phyloP scores from a whole-genome alignment of 108 stramenopile species.

The Mediolabrus comicus region DNA sequence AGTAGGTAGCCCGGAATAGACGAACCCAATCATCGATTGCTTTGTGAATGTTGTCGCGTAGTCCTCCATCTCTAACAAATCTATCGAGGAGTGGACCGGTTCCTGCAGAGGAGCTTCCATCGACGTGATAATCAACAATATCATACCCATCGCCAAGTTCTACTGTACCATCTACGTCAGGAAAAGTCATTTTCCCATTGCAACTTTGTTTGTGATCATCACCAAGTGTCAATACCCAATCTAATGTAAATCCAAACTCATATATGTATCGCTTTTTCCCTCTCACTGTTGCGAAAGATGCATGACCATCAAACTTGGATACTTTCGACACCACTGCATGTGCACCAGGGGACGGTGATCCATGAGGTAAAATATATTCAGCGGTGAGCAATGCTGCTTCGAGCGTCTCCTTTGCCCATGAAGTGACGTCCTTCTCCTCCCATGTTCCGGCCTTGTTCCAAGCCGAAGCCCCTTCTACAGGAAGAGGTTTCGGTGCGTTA shows the following conservation, averaged over 20 bases:
- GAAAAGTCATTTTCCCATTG: constrained; percentile 64
- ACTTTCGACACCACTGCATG: constrained; percentile 38
- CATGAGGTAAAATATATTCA: constrained; percentile 59
- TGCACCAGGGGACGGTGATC: constrained; percentile 71
- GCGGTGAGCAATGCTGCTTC: constrained; percentile 49
- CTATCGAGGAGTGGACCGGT: constrained; percentile 65
- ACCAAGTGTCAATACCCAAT: constrained; percentile 58
- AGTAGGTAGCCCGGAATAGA: constrained; percentile 65
- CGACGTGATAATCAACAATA: constrained; percentile 62
- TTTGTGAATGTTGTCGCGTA: constrained; percentile 64
- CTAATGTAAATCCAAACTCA: constrained; percentile 72
- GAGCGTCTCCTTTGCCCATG: constrained; percentile 82
- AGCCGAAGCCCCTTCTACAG: constrained; percentile 47
- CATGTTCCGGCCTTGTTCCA: constrained; percentile 95
- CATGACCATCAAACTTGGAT: constrained; percentile 72
- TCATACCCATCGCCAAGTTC: constrained; percentile 83
- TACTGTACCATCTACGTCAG: constrained; percentile 84
- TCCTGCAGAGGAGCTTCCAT: constrained; percentile 46
- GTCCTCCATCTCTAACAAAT: constrained; percentile 75
- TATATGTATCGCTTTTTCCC: constrained; percentile 93
- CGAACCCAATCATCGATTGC: constrained; percentile 80
- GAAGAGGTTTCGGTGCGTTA: constrained; percentile 12
- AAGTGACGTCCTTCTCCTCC: constrained; percentile 88
- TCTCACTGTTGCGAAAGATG: constrained; percentile 81
- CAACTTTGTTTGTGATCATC: constrained; percentile 43